Conservation (phyloP, 306 rosid genomes). For the Acacia melanoxylon region DNA sequence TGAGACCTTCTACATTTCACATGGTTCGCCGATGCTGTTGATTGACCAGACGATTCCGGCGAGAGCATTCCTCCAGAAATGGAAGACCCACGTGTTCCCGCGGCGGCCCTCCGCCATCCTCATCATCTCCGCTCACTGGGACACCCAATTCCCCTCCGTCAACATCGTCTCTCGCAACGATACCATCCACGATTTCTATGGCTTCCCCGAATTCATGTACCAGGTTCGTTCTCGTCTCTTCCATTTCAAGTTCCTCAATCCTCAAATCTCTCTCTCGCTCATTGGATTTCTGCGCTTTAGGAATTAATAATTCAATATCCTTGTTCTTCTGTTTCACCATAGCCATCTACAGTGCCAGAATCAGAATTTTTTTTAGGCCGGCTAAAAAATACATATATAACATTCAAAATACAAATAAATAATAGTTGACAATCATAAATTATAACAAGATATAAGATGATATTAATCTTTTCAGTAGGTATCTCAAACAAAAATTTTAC, state of each 20-base stretch:
- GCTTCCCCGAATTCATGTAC: constrained; percentile 64
- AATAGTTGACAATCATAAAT: too few relatives aligned
- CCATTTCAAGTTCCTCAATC: neutral
- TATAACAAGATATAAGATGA: too few relatives aligned
- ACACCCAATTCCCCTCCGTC: constrained; percentile 55
- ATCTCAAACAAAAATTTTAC: too few relatives aligned
- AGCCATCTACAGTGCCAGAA: too few relatives aligned
- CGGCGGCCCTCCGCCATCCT: constrained; percentile 49
- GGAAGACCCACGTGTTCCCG: constrained; percentile 49
- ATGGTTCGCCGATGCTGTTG: constrained; percentile 48
- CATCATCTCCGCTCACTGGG: constrained; percentile 17
- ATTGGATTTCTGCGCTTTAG: neutral
- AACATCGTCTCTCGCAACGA: constrained; percentile 39
- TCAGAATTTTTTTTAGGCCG: too few relatives aligned
- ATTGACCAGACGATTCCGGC: constrained; percentile 56
- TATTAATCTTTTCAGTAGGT: too few relatives aligned
- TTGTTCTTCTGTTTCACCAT: neutral
- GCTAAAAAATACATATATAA: too few relatives aligned
- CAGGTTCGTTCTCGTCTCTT: constrained; percentile 32
- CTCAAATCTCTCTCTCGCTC: neutral
- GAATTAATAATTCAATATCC: neutral
- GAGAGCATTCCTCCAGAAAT: constrained; percentile 48
- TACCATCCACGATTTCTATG: constrained; percentile 72
- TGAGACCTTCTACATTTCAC: constrained; percentile 49
- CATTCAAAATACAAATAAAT: too few relatives aligned